phyloP scores from a whole-genome alignment of 2,329 filamentous ascomycete genomes.

The Ambrosiella xylebori region DNA sequence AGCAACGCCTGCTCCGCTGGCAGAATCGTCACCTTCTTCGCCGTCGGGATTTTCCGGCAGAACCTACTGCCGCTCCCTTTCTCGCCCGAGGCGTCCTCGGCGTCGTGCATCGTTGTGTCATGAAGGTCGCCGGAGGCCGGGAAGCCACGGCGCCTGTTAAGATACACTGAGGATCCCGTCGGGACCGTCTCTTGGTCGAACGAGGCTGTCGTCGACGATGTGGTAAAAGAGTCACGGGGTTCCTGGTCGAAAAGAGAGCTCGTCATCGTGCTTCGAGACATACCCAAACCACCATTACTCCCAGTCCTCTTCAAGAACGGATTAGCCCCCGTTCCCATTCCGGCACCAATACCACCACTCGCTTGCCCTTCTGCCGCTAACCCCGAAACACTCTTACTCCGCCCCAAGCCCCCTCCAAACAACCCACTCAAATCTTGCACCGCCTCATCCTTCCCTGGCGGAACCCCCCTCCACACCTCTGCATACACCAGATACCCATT shows the following conservation, averaged over 20 bases:
- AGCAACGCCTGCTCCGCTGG: conserved; percentile 54
- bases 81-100: background rate
- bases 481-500: conserved; percentile 54
- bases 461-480: conserved; percentile 48
- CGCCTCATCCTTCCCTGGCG: conserved; percentile 46
- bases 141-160: conserved; percentile 12
- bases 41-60: conserved; percentile 48
- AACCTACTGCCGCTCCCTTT: conserved; percentile 18
- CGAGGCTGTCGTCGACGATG: conserved; percentile 31
- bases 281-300: background rate
- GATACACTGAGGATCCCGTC: conserved; percentile 9
- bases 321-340: background rate
- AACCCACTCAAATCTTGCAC: conserved; percentile 31
- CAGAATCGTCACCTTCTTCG: conserved; percentile 45
- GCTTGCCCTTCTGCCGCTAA: background rate
- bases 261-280: background rate
- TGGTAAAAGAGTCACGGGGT: background rate
- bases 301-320: conserved; percentile 6
- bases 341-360: background rate
- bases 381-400: conserved; percentile 4
- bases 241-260: background rate
- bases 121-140: conserved; percentile 16
- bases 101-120: conserved; percentile 1
- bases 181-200: conserved; percentile 18
- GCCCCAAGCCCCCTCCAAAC: conserved; percentile 1